Conservation (phyloP, 495 filamentous ascomycete species). For the Bacidia gigantensis region DNA sequence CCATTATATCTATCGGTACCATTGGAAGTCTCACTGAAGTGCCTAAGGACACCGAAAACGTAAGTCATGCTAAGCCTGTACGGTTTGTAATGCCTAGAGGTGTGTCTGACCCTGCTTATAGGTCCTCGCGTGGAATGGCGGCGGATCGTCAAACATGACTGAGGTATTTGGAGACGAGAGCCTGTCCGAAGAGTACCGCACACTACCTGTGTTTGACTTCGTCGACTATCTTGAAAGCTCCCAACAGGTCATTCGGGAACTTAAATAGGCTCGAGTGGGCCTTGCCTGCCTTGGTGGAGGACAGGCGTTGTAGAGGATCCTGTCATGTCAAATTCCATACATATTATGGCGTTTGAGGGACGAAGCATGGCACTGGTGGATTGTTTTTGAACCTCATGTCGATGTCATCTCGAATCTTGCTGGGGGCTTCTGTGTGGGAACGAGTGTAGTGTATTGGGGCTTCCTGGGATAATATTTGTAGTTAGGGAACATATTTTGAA, state of each 20-base stretch:
- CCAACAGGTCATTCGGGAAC: neutral
- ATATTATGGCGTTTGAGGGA: too few species aligned
- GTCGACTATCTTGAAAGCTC: neutral
- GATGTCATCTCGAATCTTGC: too few species aligned
- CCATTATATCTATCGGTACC: conserved; percentile 74
- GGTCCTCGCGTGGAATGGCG: conserved; percentile 98
- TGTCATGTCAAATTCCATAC: neutral
- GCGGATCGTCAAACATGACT: conserved; percentile 79
- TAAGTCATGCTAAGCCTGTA: conserved; percentile 28
- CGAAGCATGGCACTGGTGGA: too few species aligned
- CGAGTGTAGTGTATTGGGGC: too few species aligned
- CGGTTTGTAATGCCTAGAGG: neutral
- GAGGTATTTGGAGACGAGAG: conserved; percentile 45
- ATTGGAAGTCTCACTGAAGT: conserved; percentile 68
- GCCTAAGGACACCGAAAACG: conserved; percentile 68
- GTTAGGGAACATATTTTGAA: too few species aligned
- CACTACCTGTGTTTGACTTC: neutral
- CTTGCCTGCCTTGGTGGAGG: neutral
- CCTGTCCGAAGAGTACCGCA: neutral
- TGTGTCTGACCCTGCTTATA: conserved; percentile 32
- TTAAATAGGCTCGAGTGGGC: neutral
- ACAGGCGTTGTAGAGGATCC: neutral
- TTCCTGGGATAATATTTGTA: too few species aligned
- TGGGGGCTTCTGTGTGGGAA: too few species aligned
- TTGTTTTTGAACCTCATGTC: too few species aligned